Conservation (phyloP, 805 yeast genomes). For the Saturnispora gosingensis region DNA sequence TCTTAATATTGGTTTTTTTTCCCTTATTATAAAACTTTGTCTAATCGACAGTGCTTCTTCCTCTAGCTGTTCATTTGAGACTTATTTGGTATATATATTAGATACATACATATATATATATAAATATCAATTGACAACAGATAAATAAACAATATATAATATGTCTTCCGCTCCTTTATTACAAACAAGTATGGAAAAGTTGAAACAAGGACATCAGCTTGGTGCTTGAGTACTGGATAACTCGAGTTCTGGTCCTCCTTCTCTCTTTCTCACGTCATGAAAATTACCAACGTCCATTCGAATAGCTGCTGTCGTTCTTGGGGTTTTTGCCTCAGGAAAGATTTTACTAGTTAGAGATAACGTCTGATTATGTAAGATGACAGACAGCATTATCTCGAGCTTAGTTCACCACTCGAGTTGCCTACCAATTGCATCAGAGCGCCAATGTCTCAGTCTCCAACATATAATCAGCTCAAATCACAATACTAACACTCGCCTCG, state of each 20-base stretch:
- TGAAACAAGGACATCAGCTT: no score
- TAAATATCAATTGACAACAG: no score
- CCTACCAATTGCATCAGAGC: neutral
- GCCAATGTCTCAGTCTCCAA: neutral
- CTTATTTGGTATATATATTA: neutral
- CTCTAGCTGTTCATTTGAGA: neutral
- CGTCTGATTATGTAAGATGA: no score
- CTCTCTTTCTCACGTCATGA: no score
- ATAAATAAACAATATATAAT: neutral
- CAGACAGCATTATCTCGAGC: no score
- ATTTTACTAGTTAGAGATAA: no score
- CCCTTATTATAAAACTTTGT: neutral
- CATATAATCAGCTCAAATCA: no score
- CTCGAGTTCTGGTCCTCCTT: no score
- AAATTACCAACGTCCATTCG: no score
- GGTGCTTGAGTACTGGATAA: neutral
- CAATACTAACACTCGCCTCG: neutral
- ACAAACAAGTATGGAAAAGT: constrained; percentile 47
- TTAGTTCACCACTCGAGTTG: neutral
- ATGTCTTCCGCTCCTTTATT: constrained; percentile 69
- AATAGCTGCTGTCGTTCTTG: no score
- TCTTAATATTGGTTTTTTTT: neutral
- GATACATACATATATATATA: no score
- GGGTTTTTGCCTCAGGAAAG: no score
- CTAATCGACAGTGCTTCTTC: neutral